phyloP scores from a whole-genome alignment of 129 eudicot species.

The Flaveria bidentis region DNA sequence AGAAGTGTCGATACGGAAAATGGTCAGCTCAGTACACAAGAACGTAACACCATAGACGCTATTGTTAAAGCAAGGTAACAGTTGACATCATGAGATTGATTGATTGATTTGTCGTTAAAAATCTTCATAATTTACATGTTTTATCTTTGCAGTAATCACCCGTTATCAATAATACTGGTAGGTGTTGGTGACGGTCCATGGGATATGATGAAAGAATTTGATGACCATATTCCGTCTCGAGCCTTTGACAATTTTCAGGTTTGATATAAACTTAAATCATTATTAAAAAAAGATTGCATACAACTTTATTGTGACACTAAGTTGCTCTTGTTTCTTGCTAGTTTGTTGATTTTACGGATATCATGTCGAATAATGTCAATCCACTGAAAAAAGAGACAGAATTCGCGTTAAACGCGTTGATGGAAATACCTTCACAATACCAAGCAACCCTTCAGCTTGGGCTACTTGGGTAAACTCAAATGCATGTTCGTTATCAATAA shows the following conservation, averaged over 20 bases:
- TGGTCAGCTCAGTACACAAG: conserved; percentile 62
- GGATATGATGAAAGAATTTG: conserved; percentile 76
- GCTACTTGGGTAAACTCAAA: conserved; percentile 50
- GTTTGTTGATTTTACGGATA: conserved; percentile 78
- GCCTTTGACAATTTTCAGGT: conserved; percentile 85
- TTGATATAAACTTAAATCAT: neutral
- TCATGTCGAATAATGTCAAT: conserved; percentile 53
- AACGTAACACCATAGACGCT: conserved; percentile 73
- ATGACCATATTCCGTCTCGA: conserved; percentile 78
- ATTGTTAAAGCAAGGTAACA: conserved; percentile 76
- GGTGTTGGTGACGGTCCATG: conserved; percentile 93
- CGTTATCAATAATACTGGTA: conserved; percentile 71
- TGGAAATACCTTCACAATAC: conserved; percentile 84
- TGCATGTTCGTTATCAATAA: neutral
- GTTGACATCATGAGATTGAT: neutral
- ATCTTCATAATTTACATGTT: conserved; percentile 11
- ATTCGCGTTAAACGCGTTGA: conserved; percentile 66
- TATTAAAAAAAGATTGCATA: neutral
- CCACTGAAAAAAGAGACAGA: conserved; percentile 48
- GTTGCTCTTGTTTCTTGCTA: conserved; percentile 17
- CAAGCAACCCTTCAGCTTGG: conserved; percentile 71
- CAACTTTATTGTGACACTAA: neutral
- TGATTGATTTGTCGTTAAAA: neutral
- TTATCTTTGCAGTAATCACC: conserved; percentile 50
- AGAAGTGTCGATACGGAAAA: conserved; percentile 50